Evolutionary conservation across 2,329 filamentous ascomycete genomes (phyloP), one percentile per base, ranked within the genome.

Genomic region (Fusarium buharicum): DNA sequence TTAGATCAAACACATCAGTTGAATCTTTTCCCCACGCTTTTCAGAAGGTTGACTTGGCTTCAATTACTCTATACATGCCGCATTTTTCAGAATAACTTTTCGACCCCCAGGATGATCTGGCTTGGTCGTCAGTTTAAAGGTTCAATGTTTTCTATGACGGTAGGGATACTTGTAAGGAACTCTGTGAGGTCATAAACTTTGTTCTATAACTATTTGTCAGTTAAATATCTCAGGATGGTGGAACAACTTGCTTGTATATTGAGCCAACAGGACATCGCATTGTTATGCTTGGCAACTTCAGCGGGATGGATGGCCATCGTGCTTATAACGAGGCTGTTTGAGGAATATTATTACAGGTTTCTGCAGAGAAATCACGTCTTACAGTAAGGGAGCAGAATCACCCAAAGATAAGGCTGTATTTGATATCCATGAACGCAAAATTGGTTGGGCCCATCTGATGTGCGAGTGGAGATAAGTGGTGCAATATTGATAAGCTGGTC

Each of bases 161-260:
- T 2, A 12, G 2, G 2, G 6, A 13, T 39, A 62, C 59, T 36
- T 20, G 52, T 52, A 6, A 62, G 41, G 9, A 62, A 62, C 1
- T 63, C 52, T 16, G 59, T 63, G 14, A 62, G 59, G 31, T 62
- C 46, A 12, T 62, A 62, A 11, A 39, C 59, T 11, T 63, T 63
- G 33, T 49, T 49, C 59, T 62, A 4, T 0, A 3, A 0, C 11
- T 5, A n/a, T 4, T 4, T 1, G 22, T 62, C 10, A 62, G 52
- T 13, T 6, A 6, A 4, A 22, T 6, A 3, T 2, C 3, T 13
- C 4, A 0, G 0, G 11, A 18, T 31, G 11, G 12, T 10, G 20
- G 28, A 48, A 31, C 7, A 24, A 59, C 47, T 28, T 48, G 20
- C 59, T 34, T 62, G 59, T 13, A 62, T 63, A 3, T 63, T 45